These are phyloP conservation scores for Naganishia vaughanmartiniae DNA, from an alignment of 768 basidiomycete species.

Conservation along the genomic window DNA sequence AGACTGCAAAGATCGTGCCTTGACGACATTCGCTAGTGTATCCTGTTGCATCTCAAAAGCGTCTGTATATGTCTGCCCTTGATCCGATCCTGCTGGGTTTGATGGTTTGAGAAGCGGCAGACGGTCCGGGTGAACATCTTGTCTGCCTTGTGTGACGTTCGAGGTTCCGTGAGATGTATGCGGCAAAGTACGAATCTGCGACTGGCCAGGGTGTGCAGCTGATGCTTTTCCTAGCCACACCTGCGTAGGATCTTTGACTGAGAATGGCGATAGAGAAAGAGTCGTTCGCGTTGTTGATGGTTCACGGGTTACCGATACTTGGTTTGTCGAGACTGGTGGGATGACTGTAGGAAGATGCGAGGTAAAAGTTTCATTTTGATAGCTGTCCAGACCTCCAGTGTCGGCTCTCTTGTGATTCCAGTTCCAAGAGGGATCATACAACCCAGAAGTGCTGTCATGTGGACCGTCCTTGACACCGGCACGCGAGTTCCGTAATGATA, in stretches of 20 bases:
- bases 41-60: neutral
- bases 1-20: neutral
- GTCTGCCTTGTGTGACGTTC: neutral
- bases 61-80: neutral
- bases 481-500: neutral
- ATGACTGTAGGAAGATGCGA: neutral
- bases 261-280: neutral
- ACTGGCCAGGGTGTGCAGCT: neutral
- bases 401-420: neutral
- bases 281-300: neutral
- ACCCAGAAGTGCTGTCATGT: neutral
- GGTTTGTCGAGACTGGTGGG: neutral
- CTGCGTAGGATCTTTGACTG: neutral
- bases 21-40: neutral
- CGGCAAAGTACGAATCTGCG: neutral
- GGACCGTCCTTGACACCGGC: neutral
- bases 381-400: neutral
- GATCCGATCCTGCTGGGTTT: neutral
- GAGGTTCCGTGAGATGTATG: conserved; percentile 1
- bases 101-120: neutral
- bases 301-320: neutral
- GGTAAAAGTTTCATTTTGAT: neutral
- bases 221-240: neutral
- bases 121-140: neutral
- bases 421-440: neutral